A percentile compares a stretch with the other conserved stretches of the same genome.
These are phyloP conservation scores for Leccinum disarticulatum DNA, from an alignment of 768 basidiomycete species.

Conservation along the genomic window DNA sequence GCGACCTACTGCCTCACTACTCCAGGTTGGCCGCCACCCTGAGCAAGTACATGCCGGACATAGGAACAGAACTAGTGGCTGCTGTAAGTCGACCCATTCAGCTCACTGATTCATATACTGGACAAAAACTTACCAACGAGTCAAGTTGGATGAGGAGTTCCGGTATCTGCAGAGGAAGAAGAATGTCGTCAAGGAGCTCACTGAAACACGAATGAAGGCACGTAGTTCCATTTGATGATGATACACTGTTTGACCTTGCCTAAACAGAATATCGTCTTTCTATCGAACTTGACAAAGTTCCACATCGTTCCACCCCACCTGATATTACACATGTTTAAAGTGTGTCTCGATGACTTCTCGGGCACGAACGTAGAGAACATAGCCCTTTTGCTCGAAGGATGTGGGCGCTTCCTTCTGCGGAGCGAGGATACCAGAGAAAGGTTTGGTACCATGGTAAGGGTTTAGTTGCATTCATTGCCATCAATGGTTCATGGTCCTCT, in stretches of 20 bases:
- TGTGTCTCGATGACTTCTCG: conserved; percentile 93
- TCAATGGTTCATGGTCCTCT: conserved; percentile 12
- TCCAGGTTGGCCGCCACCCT: conserved; percentile 86
- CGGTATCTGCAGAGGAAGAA: conserved; percentile 93
- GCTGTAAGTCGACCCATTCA: conserved; percentile 51
- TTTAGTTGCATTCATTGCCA: neutral
- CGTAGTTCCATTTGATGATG: conserved; percentile 8
- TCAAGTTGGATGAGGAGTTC: conserved; percentile 94
- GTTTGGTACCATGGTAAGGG: conserved; percentile 81
- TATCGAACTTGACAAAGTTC: conserved; percentile 96
- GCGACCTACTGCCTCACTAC: conserved; percentile 92
- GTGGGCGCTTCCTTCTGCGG: conserved; percentile 87
- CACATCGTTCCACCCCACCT: conserved; percentile 86
- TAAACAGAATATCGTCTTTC: conserved; percentile 80
- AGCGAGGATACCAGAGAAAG: conserved; percentile 85
- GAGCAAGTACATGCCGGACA: conserved; percentile 90
- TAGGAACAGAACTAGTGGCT: conserved; percentile 79
- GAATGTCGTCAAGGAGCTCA: conserved; percentile 86
- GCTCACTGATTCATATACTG: neutral
- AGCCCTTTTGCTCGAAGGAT: conserved; percentile 87
- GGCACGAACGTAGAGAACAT: conserved; percentile 93
- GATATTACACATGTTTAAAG: conserved; percentile 95
- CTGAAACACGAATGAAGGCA: conserved; percentile 84
- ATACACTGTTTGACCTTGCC: neutral
- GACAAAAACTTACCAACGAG: conserved; percentile 6